Evolutionary conservation across 331 rosid species (phyloP), one percentile per base, ranked within the genome.

Genomic region (Cydonia oblonga): DNA sequence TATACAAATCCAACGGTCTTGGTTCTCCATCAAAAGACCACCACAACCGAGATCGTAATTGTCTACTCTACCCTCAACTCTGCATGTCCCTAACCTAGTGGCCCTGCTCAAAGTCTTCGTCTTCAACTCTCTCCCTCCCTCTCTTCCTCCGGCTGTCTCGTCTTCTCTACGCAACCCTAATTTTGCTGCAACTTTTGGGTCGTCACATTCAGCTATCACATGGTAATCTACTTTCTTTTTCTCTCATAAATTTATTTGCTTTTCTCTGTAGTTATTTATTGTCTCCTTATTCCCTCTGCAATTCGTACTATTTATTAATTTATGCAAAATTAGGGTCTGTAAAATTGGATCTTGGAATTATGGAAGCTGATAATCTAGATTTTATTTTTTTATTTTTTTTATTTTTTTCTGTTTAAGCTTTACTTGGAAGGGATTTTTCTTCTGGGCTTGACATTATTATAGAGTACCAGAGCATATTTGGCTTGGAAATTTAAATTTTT

Each of bases 221-320:
- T 78, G 82, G 82, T 78, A 75, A 54, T 19, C 3, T 38, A 66
- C 14, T 14, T 59, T 29, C 59, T 6, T 46, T 12, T 2, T 18
- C 46, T 58, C 22, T 5, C 24, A 44, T 9, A 4, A 5, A 35
- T 40, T 23, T 57, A 4, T 32, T 4, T 63, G 9, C 26, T 26
- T 38, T 5, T 12, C 6, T 20, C 7, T 51, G 26, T 18, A 28
- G 28, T n/a, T 18, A 15, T 29, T 38, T 2, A 25, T 28, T 28
- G 23, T 57, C 63, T 16, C 29, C 52, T 32, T 4, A 1, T 5
- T 3, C 2, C 8, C 20, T 69, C 15, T n/a, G 22, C 25, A 52
- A 51, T 62, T 28, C 14, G 7, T 14, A 3, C 18, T 44, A 14
- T 16, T 56, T 66, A 13, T 23, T 32, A 7, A 22, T 46, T 18